phyloP scores from a whole-genome alignment of 257 asterid species.

The Ilex aquifolium region DNA sequence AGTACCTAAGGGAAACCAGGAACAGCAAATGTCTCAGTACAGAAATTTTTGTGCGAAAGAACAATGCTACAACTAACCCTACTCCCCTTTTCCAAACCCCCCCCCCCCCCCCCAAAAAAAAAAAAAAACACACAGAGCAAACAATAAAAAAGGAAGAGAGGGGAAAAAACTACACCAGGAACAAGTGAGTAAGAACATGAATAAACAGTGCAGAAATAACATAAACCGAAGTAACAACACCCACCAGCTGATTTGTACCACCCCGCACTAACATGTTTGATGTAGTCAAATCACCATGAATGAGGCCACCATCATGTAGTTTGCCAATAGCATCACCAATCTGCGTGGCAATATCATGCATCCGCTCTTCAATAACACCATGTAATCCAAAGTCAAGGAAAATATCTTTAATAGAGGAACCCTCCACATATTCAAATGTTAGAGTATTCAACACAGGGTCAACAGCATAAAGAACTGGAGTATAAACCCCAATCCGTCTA shows the following conservation, averaged over 20 bases:
- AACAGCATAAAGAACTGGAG: slow-evolving; percentile 80
- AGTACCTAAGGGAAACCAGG: slow-evolving; percentile 45
- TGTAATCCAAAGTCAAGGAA: slow-evolving; percentile 65
- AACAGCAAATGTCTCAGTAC: background rate
- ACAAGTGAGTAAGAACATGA: background rate
- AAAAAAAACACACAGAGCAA: too few relatives aligned
- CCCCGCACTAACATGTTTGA: slow-evolving; percentile 73
- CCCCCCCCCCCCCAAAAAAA: background rate
- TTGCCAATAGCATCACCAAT: slow-evolving; percentile 81
- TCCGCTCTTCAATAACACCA: slow-evolving; percentile 57
- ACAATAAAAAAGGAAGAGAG: too few relatives aligned
- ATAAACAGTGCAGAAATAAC: background rate
- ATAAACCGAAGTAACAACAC: slow-evolving; percentile 7
- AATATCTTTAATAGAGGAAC: slow-evolving; percentile 73
- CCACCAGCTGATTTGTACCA: slow-evolving; percentile 69
- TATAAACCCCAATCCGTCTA: slow-evolving; percentile 76
- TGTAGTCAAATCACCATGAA: slow-evolving; percentile 98
- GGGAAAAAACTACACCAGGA: background rate
- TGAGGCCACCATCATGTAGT: slow-evolving; percentile 85
- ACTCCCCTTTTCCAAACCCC: too few relatives aligned
- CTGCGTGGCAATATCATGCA: slow-evolving; percentile 74
- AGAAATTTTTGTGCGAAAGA: background rate
- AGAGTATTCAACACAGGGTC: slow-evolving; percentile 61
- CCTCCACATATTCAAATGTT: slow-evolving; percentile 83
- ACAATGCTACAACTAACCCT: background rate